These are phyloP conservation scores for Fusarium xylarioides DNA, from an alignment of 2,329 filamentous ascomycete species.

Conservation along the genomic window DNA sequence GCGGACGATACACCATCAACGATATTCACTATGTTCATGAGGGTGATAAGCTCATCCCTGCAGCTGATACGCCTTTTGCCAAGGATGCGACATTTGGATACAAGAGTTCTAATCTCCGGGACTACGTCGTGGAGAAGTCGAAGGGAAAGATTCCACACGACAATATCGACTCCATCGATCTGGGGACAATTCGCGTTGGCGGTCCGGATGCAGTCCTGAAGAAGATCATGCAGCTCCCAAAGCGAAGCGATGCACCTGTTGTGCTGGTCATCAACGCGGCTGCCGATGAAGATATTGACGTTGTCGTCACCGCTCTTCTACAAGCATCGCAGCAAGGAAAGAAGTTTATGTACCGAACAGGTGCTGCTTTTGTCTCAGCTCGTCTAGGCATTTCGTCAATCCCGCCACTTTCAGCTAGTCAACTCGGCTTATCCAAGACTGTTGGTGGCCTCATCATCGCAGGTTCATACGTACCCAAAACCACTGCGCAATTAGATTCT, in stretches of 20 bases:
- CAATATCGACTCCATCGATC: conserved; percentile 53
- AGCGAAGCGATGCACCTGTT: conserved; percentile 43
- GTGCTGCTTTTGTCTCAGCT: conserved; percentile 55
- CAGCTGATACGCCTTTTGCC: conserved; percentile 64
- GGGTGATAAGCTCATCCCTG: conserved; percentile 51
- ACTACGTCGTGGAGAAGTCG: conserved; percentile 64
- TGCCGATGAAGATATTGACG: conserved; percentile 63
- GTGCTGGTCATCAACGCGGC: conserved; percentile 61
- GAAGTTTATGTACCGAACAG: conserved; percentile 52
- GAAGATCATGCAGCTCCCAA: conserved; percentile 48
- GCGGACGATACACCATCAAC: conserved; percentile 64
- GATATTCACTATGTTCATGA: conserved; percentile 68
- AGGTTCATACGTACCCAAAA: conserved; percentile 68
- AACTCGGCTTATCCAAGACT: conserved; percentile 50
- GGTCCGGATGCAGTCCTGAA: conserved; percentile 54
- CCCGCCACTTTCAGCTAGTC: conserved; percentile 56
- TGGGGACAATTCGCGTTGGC: conserved; percentile 58
- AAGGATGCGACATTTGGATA: conserved; percentile 67
- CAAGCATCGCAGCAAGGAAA: conserved; percentile 45
- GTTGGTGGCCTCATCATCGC: conserved; percentile 63
- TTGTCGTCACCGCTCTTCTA: conserved; percentile 61
- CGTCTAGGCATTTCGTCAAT: conserved; percentile 62
- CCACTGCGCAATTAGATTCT: conserved; percentile 61
- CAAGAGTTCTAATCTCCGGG: conserved; percentile 55
- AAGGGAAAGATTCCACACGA: conserved; percentile 51